Conservation (phyloP, 139 green algal genomes). For the Closterium sp. region DNA sequence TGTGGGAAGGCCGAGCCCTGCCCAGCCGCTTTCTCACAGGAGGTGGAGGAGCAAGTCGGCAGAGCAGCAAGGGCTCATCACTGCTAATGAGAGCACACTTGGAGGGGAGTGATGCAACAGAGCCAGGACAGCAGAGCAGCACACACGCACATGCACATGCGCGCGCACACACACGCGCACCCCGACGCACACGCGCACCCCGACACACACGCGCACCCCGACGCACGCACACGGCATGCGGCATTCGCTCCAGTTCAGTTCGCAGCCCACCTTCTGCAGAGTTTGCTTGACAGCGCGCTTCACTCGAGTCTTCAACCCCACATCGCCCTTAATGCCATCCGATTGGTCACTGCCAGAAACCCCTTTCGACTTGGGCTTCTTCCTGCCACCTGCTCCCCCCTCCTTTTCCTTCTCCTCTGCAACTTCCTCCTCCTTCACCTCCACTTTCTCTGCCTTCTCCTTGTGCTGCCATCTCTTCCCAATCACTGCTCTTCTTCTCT, state of each 20-base stretch:
- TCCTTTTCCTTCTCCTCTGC: not conserved
- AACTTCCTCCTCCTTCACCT: not conserved
- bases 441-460: not conserved
- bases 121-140: not conserved
- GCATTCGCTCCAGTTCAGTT: not conserved
- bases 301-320: not conserved
- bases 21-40: too few species aligned
- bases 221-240: not conserved
- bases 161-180: not conserved
- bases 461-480: not conserved
- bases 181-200: not conserved
- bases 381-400: not conserved
- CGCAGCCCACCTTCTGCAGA: not conserved
- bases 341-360: not conserved
- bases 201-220: not conserved
- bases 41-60: not conserved
- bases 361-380: not conserved
- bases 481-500: not conserved
- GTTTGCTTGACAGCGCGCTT: not conserved
- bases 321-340: not conserved
- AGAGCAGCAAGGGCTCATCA: too few species aligned
- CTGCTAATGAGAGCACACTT: too few species aligned
- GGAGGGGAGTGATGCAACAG: too few species aligned
- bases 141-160: not conserved
- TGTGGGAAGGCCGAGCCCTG: too few species aligned